Conservation (phyloP, 345 rosid species). For the Bruguiera gymnorhiza region DNA sequence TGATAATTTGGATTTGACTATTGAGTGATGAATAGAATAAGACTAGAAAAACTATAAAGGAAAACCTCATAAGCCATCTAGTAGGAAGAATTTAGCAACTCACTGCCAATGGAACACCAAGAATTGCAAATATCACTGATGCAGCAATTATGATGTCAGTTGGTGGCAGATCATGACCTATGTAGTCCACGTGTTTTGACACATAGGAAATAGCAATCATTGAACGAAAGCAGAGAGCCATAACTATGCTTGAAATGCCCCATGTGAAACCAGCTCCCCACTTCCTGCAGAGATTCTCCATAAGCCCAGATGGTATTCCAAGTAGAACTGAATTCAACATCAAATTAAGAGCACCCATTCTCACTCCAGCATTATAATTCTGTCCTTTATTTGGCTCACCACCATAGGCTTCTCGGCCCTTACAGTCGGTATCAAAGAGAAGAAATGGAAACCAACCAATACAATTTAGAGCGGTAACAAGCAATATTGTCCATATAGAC, state of each 20-base stretch:
- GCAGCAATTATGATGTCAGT: conserved; percentile 67
- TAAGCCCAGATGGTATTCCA: conserved; percentile 84
- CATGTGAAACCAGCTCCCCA: conserved; percentile 94
- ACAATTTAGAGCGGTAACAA: conserved; percentile 86
- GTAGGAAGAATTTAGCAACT: conserved; percentile 34
- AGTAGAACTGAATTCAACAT: conserved; percentile 88
- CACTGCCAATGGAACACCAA: conserved; percentile 92
- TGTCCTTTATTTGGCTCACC: conserved; percentile 74
- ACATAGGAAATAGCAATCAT: conserved; percentile 67
- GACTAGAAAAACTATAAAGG: neutral
- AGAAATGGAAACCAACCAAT: conserved; percentile 92
- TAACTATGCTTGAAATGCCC: conserved; percentile 79
- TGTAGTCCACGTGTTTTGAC: conserved; percentile 50
- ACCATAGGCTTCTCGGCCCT: conserved; percentile 93
- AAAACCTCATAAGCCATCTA: conserved; percentile 8
- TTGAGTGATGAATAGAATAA: neutral
- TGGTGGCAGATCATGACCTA: conserved; percentile 66
- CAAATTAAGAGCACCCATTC: conserved; percentile 87
- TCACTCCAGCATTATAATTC: conserved; percentile 65
- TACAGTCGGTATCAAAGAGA: conserved; percentile 95
- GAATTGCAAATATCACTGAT: conserved; percentile 56
- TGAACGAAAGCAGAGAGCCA: conserved; percentile 82
- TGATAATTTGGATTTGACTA: neutral
- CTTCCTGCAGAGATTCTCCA: conserved; percentile 94
- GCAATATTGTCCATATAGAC: conserved; percentile 58